These are phyloP conservation scores for Ogataea populi-albae DNA, from an alignment of 805 yeast genomes.

Conservation along the genomic window DNA sequence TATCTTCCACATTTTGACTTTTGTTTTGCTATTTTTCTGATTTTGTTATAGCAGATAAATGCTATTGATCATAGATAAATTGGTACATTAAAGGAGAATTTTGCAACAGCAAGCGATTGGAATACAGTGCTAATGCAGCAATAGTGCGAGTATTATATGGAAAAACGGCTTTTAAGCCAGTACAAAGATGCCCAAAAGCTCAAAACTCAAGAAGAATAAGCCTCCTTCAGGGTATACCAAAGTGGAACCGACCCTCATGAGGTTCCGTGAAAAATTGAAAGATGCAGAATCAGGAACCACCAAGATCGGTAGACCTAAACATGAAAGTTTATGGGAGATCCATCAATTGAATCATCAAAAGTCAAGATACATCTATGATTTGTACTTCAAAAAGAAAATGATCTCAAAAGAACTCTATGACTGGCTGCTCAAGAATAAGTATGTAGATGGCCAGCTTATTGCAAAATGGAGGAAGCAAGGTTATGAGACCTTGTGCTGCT, in stretches of 20 bases:
- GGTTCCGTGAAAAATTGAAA: constrained; percentile 57
- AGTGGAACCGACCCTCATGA: constrained; percentile 61
- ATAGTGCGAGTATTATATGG: too few relatives aligned
- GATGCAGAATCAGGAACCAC: constrained; percentile 43
- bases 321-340: constrained; percentile 67
- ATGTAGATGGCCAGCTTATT: constrained; percentile 66
- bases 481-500: constrained; percentile 81
- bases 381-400: constrained; percentile 67
- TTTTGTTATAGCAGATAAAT: too few relatives aligned
- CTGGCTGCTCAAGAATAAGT: constrained; percentile 66
- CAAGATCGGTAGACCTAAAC: constrained; percentile 46
- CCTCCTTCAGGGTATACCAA: constrained; percentile 77
- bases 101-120: too few relatives aligned
- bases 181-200: constrained; percentile 43
- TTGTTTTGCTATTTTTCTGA: too few relatives aligned
- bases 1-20: not conserved
- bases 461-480: constrained; percentile 67
- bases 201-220: constrained; percentile 27
- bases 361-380: constrained; percentile 69
- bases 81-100: too few relatives aligned
- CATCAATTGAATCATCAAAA: constrained; percentile 69
- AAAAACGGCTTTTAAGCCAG: too few relatives aligned
- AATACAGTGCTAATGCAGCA: too few relatives aligned
- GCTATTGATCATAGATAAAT: too few relatives aligned
- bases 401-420: constrained; percentile 68